These are phyloP conservation scores for Lentinula aciculospora DNA, from an alignment of 768 basidiomycete species.

Conservation along the genomic window DNA sequence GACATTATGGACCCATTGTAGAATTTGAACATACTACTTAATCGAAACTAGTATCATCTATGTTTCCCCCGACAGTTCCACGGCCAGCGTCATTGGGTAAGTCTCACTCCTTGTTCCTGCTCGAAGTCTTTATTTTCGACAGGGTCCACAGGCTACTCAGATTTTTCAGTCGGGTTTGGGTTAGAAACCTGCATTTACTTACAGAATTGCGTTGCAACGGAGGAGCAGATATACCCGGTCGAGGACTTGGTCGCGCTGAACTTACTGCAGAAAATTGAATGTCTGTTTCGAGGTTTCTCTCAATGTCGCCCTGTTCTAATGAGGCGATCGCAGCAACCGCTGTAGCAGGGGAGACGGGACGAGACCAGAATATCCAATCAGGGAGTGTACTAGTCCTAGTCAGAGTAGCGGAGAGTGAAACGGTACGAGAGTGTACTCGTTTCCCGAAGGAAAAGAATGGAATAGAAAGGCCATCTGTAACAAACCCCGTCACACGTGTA, in stretches of 20 bases:
- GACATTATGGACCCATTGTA: conserved; percentile 1
- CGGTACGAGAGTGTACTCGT: conserved; percentile 37
- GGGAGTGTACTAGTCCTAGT: conserved; percentile 28
- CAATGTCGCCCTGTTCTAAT: conserved; percentile 2
- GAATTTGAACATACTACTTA: not conserved
- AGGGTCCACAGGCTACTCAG: not conserved
- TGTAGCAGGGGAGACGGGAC: conserved; percentile 15
- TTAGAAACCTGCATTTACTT: not conserved
- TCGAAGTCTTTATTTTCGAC: not conserved
- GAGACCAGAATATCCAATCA: conserved; percentile 40
- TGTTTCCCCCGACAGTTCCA: not conserved
- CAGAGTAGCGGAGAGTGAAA: conserved; percentile 39
- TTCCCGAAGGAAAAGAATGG: conserved; percentile 57
- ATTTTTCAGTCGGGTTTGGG: not conserved
- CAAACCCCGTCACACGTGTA: not conserved
- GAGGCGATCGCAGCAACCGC: conserved; percentile 5
- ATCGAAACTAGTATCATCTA: not conserved
- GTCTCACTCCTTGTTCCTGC: not conserved
- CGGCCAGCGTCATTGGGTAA: not conserved
- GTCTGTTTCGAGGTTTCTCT: not conserved
- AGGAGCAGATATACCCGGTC: not conserved
- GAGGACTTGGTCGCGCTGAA: conserved; percentile 22
- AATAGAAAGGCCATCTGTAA: conserved; percentile 61
- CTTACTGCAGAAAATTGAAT: conserved; percentile 19
- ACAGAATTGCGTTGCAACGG: not conserved